A percentile compares a stretch with the other conserved stretches of the same genome.
phyloP scores from a whole-genome alignment of 2,329 filamentous ascomycete species.

The Botrytis hyacinthi region DNA sequence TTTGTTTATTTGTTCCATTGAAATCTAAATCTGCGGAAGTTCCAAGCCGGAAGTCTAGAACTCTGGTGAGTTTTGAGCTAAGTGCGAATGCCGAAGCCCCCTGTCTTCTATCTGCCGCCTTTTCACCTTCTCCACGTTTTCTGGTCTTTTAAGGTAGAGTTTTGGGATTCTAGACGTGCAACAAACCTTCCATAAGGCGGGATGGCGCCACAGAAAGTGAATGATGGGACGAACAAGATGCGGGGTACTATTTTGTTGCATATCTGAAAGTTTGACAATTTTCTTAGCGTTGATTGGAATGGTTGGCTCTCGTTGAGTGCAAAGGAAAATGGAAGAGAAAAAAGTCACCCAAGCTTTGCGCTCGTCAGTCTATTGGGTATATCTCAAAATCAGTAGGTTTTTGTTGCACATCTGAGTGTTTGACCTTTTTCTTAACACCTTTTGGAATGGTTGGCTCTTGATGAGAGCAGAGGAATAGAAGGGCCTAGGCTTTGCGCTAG shows the following conservation, averaged over 20 bases:
- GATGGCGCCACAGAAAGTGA: not conserved
- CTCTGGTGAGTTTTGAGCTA: not conserved
- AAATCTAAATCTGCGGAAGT: no score
- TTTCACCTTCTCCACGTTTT: not conserved
- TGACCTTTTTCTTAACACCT: not conserved
- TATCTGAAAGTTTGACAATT: not conserved
- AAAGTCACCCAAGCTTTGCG: not conserved
- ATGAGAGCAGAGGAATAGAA: no score
- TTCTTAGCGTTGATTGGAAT: not conserved
- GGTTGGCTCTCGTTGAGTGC: not conserved
- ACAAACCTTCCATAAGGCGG: not conserved
- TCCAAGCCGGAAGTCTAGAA: not conserved
- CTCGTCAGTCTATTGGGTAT: not conserved
- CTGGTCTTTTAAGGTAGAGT: not conserved
- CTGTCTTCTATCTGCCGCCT: not conserved
- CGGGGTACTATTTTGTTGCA: not conserved
- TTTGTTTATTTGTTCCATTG: not conserved
- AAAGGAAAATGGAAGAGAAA: not conserved
- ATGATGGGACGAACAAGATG: not conserved
- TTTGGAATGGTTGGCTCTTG: not conserved
- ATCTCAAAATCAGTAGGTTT: not conserved
- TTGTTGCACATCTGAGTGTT: not conserved
- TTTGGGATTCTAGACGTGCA: not conserved
- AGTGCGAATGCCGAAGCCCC: not conserved
- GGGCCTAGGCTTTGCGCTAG: not conserved